A percentile compares a stretch with the other conserved stretches of the same genome.
These are phyloP conservation scores for Boletus coccyginus DNA, from an alignment of 768 basidiomycete species.

Conservation along the genomic window DNA sequence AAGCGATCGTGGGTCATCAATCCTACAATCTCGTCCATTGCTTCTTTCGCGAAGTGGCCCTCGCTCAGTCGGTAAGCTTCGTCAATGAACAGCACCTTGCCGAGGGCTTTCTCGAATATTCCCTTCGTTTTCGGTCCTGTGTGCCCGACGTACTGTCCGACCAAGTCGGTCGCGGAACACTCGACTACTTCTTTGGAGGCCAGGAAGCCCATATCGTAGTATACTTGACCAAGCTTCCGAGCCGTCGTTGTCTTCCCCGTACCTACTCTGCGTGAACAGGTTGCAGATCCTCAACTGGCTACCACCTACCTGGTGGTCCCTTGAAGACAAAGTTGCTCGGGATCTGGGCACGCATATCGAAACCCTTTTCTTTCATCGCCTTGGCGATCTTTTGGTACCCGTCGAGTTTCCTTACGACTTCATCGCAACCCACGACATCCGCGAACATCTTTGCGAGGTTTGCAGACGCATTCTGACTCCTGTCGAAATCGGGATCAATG, in stretches of 20 bases:
- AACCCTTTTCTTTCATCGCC: conserved; percentile 39
- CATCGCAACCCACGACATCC: conserved; percentile 61
- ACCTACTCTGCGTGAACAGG: conserved; percentile 36
- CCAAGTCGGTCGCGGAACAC: conserved; percentile 68
- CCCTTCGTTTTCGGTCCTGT: conserved; percentile 67
- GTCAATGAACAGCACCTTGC: conserved; percentile 69
- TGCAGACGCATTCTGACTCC: conserved; percentile 42
- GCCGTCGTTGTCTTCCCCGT: conserved; percentile 66
- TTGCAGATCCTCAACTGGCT: not conserved
- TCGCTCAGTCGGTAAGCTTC: conserved; percentile 67
- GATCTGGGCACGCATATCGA: conserved; percentile 48
- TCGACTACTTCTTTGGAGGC: conserved; percentile 53
- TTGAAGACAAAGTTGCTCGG: conserved; percentile 70
- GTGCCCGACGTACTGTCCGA: conserved; percentile 69
- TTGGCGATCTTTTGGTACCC: conserved; percentile 52
- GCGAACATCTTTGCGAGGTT: conserved; percentile 60
- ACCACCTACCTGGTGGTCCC: conserved; percentile 59
- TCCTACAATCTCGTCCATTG: conserved; percentile 71
- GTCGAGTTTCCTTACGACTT: conserved; percentile 47
- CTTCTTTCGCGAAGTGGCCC: conserved; percentile 68
- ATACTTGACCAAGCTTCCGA: conserved; percentile 61
- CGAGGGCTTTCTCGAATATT: conserved; percentile 62
- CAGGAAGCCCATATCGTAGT: conserved; percentile 64
- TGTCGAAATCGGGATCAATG: conserved; percentile 63
- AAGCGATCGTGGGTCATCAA: conserved; percentile 58